Evolutionary conservation across 1,284 basidiomycete species (phyloP).

Genomic region (Sporisorium exsertum): DNA sequence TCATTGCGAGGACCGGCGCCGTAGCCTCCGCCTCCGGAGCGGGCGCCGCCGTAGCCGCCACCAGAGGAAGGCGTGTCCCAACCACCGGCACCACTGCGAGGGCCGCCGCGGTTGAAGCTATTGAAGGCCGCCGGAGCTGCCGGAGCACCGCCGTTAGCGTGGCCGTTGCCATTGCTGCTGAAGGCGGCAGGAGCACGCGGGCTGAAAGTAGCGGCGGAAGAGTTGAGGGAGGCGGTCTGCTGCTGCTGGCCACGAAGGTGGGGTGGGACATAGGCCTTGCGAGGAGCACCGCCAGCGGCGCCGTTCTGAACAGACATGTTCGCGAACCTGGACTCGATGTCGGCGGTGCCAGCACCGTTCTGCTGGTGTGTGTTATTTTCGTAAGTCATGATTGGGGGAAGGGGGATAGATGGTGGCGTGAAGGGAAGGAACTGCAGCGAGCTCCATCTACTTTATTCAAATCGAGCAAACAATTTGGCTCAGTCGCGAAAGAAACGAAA

Average conservation of each 20-base stretch:
- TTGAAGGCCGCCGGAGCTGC: slow-evolving; percentile 57
- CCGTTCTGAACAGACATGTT: slow-evolving; percentile 59
- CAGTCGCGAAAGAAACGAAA: slow-evolving; percentile 12
- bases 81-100: slow-evolving; percentile 53
- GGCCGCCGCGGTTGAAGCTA: slow-evolving; percentile 54
- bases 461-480: slow-evolving; percentile 10
- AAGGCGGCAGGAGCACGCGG: slow-evolving; percentile 55
- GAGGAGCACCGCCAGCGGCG: slow-evolving; percentile 71
- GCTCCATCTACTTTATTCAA: neutral
- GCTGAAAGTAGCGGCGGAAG: slow-evolving; percentile 45
- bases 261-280: slow-evolving; percentile 91
- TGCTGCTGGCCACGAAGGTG: slow-evolving; percentile 77
- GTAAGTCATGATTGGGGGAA: slow-evolving; percentile 54
- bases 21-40: slow-evolving; percentile 48
- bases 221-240: slow-evolving; percentile 62
- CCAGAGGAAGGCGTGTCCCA: slow-evolving; percentile 48
- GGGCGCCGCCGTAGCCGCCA: slow-evolving; percentile 51
- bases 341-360: slow-evolving; percentile 73
- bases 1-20: slow-evolving; percentile 65
- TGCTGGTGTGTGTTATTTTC: slow-evolving; percentile 59
- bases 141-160: slow-evolving; percentile 23
- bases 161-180: slow-evolving; percentile 42
- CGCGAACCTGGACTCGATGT: slow-evolving; percentile 82
- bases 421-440: neutral
- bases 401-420: slow-evolving; percentile 21